Evolutionary conservation across 2,329 filamentous ascomycete species (phyloP).

Genomic region (Sporothrix brasiliensis): DNA sequence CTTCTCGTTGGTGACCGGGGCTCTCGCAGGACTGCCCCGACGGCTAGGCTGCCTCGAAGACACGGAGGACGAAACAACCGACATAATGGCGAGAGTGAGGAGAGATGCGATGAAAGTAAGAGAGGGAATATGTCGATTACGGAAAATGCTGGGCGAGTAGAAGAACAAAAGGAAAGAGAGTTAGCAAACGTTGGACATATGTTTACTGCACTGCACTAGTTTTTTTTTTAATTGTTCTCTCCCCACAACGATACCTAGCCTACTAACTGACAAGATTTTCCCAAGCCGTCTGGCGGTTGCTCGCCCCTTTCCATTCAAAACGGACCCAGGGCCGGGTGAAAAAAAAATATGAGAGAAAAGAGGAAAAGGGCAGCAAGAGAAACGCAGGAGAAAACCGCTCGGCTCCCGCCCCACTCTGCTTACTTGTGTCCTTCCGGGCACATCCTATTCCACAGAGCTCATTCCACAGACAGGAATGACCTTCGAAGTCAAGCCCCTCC

Average conservation of each 20-base stretch:
- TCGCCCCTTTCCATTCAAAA: constrained; percentile 7
- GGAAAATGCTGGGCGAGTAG: background rate
- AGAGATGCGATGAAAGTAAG: background rate
- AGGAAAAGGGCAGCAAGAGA: background rate
- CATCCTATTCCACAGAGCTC: background rate
- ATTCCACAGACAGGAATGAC: background rate
- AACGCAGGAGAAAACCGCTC: constrained; percentile 6
- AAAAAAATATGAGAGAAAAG: background rate
- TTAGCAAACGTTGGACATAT: no score
- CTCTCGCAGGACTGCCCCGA: constrained; percentile 7
- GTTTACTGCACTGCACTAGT: background rate
- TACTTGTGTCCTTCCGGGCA: background rate
- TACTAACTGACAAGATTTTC: constrained; percentile 17
- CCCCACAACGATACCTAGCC: constrained; percentile 4
- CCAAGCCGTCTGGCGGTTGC: background rate
- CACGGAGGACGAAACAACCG: constrained; percentile 25
- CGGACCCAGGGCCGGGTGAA: background rate
- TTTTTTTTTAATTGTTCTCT: background rate
- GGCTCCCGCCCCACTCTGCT: background rate
- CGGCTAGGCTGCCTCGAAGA: constrained; percentile 30
- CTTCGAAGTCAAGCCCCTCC: background rate
- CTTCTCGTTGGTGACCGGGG: background rate
- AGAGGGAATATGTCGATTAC: background rate
- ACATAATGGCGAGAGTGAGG: background rate
- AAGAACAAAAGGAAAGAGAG: background rate